Conservation (phyloP, 768 basidiomycete genomes). For the Leccinum uliginosum region DNA sequence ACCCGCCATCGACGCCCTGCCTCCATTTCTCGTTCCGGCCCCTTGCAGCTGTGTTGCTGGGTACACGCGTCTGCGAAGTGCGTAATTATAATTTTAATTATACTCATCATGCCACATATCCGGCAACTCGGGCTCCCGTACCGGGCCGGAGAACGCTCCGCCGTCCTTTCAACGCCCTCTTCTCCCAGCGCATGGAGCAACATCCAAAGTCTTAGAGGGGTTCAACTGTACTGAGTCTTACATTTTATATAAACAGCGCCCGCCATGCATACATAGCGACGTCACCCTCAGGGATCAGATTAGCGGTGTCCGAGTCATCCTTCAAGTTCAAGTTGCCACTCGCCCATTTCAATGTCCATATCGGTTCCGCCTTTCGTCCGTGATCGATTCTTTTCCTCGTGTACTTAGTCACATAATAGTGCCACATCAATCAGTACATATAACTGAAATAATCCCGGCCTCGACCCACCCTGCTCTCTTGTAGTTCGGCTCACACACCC, state of each 20-base stretch:
- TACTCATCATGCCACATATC: background rate
- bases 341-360: background rate
- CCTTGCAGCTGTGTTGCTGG: background rate
- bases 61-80: background rate
- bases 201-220: background rate
- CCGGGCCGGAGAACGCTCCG: background rate
- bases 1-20: background rate
- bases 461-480: background rate
- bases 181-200: background rate
- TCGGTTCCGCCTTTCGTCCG: background rate
- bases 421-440: background rate
- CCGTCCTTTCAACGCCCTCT: background rate
- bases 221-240: background rate
- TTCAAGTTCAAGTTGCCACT: background rate
- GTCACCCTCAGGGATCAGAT: background rate
- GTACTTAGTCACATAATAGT: background rate
- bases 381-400: background rate
- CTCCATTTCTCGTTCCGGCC: background rate
- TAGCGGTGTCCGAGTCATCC: background rate
- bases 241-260: background rate
- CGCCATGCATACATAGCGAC: background rate
- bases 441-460: background rate
- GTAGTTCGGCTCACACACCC: background rate
- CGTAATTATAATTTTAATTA: too few species aligned
- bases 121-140: background rate